These are phyloP conservation scores for Teratosphaeriaceae sp. DNA, from an alignment of 2,329 filamentous ascomycete genomes.

Conservation along the genomic window DNA sequence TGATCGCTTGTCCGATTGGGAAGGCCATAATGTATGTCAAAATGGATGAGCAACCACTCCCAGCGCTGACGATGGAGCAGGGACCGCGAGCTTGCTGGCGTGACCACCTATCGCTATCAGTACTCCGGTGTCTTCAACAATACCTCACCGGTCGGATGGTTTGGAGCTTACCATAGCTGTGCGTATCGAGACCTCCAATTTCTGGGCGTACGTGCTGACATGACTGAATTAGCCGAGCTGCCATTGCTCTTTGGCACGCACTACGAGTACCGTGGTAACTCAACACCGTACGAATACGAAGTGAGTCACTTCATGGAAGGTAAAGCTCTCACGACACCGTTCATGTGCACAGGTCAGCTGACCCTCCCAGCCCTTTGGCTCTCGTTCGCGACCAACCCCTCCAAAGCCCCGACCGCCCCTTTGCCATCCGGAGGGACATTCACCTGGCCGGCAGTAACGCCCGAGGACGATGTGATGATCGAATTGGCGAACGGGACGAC, in stretches of 20 bases:
- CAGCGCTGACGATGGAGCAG: neutral
- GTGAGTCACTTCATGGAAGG: constrained; percentile 30
- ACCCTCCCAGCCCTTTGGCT: constrained; percentile 8
- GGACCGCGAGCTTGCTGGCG: constrained; percentile 6
- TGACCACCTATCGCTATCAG: constrained; percentile 33
- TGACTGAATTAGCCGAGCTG: constrained; percentile 22
- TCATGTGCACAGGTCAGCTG: neutral
- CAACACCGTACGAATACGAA: constrained; percentile 15
- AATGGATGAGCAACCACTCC: neutral
- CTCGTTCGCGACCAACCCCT: neutral
- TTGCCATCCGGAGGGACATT: neutral
- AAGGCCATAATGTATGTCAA: constrained; percentile 3
- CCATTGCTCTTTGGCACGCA: constrained; percentile 36
- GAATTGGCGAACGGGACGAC: constrained; percentile 1
- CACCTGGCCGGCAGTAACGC: constrained; percentile 1
- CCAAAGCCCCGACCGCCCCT: neutral
- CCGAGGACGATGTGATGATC: constrained; percentile 1
- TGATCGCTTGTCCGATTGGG: constrained; percentile 12
- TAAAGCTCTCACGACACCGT: neutral
- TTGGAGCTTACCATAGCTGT: constrained; percentile 34
- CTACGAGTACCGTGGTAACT: constrained; percentile 15
- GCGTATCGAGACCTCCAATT: constrained; percentile 34
- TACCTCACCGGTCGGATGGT: constrained; percentile 32
- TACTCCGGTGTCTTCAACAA: constrained; percentile 37
- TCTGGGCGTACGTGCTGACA: neutral